phyloP scores from a whole-genome alignment of 306 rosid species.

The Albizia julibrissin region DNA sequence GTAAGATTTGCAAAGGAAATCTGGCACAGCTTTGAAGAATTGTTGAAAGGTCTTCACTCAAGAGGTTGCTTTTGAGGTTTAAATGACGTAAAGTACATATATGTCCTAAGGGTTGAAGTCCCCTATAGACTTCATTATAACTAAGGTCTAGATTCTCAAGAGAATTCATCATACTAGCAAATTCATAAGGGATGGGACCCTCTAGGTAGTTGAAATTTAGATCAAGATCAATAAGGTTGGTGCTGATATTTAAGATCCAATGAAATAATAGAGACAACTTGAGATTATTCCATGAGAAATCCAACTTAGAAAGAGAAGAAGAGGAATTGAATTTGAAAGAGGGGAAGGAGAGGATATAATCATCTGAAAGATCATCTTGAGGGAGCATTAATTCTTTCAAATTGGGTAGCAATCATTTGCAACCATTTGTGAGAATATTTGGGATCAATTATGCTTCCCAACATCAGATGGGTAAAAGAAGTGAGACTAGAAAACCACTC shows the following conservation, averaged over 20 bases:
- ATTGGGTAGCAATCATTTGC: not conserved
- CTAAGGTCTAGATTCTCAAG: not conserved
- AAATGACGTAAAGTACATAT: not conserved
- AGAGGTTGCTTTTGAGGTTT: accelerated
- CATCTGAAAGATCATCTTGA: not conserved
- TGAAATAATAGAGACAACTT: not conserved
- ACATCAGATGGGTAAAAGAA: not conserved
- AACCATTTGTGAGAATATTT: not conserved
- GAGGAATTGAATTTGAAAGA: not conserved
- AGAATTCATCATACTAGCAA: not conserved
- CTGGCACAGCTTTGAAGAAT: not conserved
- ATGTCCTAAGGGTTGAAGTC: not conserved
- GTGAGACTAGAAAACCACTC: not conserved
- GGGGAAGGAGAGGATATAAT: not conserved
- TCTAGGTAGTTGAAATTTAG: not conserved
- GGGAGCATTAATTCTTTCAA: not conserved
- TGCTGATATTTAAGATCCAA: not conserved
- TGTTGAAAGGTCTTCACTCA: not conserved
- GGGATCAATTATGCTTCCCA: not conserved
- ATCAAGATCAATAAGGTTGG: not conserved
- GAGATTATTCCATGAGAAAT: not conserved
- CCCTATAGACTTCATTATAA: not conserved
- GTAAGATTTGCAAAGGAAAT: not conserved
- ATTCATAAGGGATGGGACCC: not conserved
- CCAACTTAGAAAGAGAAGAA: not conserved